Evolutionary conservation across 2,329 filamentous ascomycete genomes (phyloP), one percentile per base, ranked within the genome.

Genomic region (Dothiorella sarmentorum): DNA sequence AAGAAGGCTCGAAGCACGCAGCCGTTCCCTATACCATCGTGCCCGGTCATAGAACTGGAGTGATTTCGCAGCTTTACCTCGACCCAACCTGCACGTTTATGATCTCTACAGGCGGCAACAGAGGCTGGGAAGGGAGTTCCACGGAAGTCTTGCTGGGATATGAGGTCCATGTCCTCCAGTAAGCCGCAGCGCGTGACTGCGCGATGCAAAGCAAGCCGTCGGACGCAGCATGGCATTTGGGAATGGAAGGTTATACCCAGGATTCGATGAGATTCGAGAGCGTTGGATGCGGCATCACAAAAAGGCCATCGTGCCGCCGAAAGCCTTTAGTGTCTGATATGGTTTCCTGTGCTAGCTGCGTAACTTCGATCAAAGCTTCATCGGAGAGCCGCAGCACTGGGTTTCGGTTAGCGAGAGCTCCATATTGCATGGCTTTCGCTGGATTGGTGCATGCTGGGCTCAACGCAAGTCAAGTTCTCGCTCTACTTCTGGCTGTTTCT

Each of bases 11-110:
- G 37, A 90, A 87, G 67, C 88, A 91, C 69, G 89, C 90, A 0
- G 86, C 88, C 0, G 91, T 96, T 0, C 94, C 94, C 0, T 99
- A 97, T 73, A 82, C 96, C n/a, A 97, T 99, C 64, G 87, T 99
- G 22, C 94, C 94, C 0, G 94, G 94, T 0, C 94, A 88, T 68
- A 80, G 91, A 15, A 92, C 92, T 0, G 93, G 93, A 43, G 90
- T 96, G 40, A 93, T 97, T 40, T 90, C 88, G 0, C 86, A 88
- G 61, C 76, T 97, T 9, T 94, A 93, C 68, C 80, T 97, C 45
- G 94, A 99, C 71, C 89, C 89, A 4, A 89, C 90, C 0, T 93
- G 90, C 70, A 82, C 86, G 17, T 97, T 92, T 69, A 93, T 99
- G 88, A 83, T 99, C 31, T 93, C 90, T 2, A 90, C 91, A 0